These are phyloP conservation scores for Alectoria sarmentosa DNA, from an alignment of 495 filamentous ascomycete genomes.

Conservation along the genomic window DNA sequence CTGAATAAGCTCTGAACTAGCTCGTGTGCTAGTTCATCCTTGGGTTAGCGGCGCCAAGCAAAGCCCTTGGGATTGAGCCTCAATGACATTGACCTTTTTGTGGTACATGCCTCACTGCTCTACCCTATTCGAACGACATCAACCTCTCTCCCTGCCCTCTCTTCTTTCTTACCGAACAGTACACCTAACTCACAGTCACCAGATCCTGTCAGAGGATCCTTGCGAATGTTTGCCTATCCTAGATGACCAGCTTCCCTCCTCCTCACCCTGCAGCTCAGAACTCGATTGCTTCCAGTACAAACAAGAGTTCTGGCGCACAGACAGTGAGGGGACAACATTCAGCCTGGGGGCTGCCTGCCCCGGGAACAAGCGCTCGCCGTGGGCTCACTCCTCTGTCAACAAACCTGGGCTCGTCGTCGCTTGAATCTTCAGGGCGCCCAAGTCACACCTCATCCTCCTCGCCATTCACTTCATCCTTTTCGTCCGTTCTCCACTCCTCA, in stretches of 20 bases:
- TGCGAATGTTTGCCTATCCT: conserved; percentile 55
- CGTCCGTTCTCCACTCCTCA: conserved; percentile 48
- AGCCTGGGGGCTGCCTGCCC: conserved; percentile 52
- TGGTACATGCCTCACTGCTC: conserved; percentile 3
- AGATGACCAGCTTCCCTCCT: conserved; percentile 55
- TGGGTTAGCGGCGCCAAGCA: conserved; percentile 3
- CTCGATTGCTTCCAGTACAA: conserved; percentile 54
- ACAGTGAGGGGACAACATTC: conserved; percentile 50
- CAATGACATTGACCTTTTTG: neutral
- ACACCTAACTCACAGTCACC: neutral
- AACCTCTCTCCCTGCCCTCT: neutral
- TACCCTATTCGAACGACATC: neutral
- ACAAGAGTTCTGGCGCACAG: conserved; percentile 50
- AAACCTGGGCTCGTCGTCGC: conserved; percentile 39
- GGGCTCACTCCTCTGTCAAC: conserved; percentile 58
- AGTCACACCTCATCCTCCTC: conserved; percentile 44
- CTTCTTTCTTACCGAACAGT: neutral
- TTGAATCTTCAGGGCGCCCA: conserved; percentile 39
- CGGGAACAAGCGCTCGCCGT: conserved; percentile 52
- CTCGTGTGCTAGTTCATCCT: neutral
- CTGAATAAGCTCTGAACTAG: neutral
- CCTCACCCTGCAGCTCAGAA: conserved; percentile 55
- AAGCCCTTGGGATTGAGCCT: neutral
- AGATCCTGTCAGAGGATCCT: conserved; percentile 3
- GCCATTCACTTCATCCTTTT: conserved; percentile 46